phyloP scores from a whole-genome alignment of 768 basidiomycete species.

The Trametes cinnabarina region DNA sequence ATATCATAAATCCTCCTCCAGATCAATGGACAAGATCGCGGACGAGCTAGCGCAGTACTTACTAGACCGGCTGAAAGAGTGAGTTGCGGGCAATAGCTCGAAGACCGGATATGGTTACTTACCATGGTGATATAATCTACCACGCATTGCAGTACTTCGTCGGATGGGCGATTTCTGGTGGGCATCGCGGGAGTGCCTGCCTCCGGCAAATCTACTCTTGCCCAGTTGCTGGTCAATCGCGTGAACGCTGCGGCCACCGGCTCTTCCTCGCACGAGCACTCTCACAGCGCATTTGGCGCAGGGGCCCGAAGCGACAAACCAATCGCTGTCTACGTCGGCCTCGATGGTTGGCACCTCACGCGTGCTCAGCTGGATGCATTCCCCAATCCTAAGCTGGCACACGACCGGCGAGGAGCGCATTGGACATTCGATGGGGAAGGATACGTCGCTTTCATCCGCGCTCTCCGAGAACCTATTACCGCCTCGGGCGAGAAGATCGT shows the following conservation, averaged over 20 bases:
- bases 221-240: constrained; percentile 52
- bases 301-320: constrained; percentile 5
- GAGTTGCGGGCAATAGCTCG: constrained; percentile 6
- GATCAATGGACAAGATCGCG: constrained; percentile 41
- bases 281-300: not conserved
- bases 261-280: not conserved
- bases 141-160: constrained; percentile 21
- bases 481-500: constrained; percentile 27
- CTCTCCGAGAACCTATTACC: constrained; percentile 42
- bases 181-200: constrained; percentile 81
- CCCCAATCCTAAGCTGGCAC: constrained; percentile 73
- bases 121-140: not conserved
- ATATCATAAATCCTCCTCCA: too few species aligned
- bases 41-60: constrained; percentile 39
- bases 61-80: constrained; percentile 32
- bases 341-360: constrained; percentile 93
- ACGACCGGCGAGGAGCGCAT: constrained; percentile 78
- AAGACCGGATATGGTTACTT: too few species aligned
- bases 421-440: constrained; percentile 86
- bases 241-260: constrained; percentile 39
- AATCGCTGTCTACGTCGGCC: constrained; percentile 64
- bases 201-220: constrained; percentile 82
- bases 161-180: constrained; percentile 53
- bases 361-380: constrained; percentile 74
- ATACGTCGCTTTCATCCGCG: constrained; percentile 66